Base-by-base conservation (phyloP, 129 eudicot genomes). In the Cynara cardunculus region DNA sequence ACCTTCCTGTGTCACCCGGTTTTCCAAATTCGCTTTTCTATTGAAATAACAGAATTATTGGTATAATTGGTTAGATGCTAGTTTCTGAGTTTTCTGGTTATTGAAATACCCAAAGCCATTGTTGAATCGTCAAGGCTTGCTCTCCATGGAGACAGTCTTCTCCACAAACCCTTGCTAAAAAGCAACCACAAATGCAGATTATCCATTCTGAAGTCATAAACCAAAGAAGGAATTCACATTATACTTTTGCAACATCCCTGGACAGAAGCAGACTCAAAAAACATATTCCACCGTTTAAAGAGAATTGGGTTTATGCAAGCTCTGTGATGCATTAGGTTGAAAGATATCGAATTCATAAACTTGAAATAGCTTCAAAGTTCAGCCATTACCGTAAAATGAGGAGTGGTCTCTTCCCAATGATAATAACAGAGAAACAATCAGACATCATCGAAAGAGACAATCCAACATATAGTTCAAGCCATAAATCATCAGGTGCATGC, bases 21-120 rank as follows among this genome's bases (percentile, higher is more conserved):
- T 73, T 19, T 41, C 61, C 61, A 4, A 46, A 46, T 46, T 46
- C 61, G 18, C 14, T 13, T 14, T 46, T 46, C 59, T 46, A 2
- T 16, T 46, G 19, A 14, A 46, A 46, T 49, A 70, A 76, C 80
- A 62, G 26, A 61, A 75, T 53, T 32, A 61, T 31, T 32, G 56
- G 32, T 32, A 13, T 35, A 22, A 24, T 18, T 35, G 30, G 62
- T 64, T 64, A 64, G 62, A 62, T 32, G 11, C 19, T 64, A 64
- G 81, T 77, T 77, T 64, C 35, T 35, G 62, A 35, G 80, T 5
- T 77, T 39, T 65, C 11, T 35, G 10, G 25, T 77, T n/a, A 62
- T 61, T 31, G 59, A 49, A 32, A 75, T 72, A 24, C 32, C 70
- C 28, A 7, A n/a, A 72, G 32, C 62, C 31, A 16, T 39, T 5